These are phyloP conservation scores for Arxiozyma slooffiae DNA, from an alignment of 1,139 yeast species.

Conservation along the genomic window DNA sequence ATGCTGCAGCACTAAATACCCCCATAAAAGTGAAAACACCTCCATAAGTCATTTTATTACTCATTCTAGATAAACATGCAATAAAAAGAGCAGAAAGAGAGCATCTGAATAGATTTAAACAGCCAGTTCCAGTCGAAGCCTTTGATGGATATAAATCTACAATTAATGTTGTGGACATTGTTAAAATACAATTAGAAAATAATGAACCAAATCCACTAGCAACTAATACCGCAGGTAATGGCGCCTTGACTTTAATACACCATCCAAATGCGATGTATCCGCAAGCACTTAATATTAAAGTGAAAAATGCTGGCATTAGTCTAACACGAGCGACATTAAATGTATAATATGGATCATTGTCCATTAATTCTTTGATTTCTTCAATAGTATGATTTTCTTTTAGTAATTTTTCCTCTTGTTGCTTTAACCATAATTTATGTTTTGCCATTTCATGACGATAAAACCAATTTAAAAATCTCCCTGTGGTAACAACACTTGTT, in stretches of 20 bases:
- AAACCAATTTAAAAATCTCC: constrained; percentile 39
- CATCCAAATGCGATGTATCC: constrained; percentile 56
- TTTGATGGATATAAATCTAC: constrained; percentile 51
- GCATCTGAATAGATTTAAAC: constrained; percentile 51
- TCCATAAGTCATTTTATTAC: constrained; percentile 41
- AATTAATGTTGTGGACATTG: constrained; percentile 43
- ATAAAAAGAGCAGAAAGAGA: constrained; percentile 48
- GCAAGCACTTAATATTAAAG: constrained; percentile 31
- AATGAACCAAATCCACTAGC: constrained; percentile 47
- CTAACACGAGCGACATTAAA: constrained; percentile 44
- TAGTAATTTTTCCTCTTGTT: constrained; percentile 20
- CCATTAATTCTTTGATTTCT: constrained; percentile 16
- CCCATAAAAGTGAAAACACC: constrained; percentile 54
- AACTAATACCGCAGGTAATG: constrained; percentile 47
- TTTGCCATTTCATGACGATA: constrained; percentile 29
- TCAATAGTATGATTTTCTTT: constrained; percentile 16
- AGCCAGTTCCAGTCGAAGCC: constrained; percentile 50
- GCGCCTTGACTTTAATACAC: constrained; percentile 45
- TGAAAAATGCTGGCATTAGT: constrained; percentile 33
- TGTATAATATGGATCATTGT: constrained; percentile 16
- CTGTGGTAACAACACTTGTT: constrained; percentile 41
- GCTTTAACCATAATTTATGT: constrained; percentile 19
- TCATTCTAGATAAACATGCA: constrained; percentile 50
- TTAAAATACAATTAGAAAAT: constrained; percentile 43
- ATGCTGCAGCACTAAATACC: constrained; percentile 29